Percentiles rank a stretch among this genome's conserved stretches.
phyloP scores from a whole-genome alignment of 164 flowering plant genomes.

The Macadamia tetraphylla region DNA sequence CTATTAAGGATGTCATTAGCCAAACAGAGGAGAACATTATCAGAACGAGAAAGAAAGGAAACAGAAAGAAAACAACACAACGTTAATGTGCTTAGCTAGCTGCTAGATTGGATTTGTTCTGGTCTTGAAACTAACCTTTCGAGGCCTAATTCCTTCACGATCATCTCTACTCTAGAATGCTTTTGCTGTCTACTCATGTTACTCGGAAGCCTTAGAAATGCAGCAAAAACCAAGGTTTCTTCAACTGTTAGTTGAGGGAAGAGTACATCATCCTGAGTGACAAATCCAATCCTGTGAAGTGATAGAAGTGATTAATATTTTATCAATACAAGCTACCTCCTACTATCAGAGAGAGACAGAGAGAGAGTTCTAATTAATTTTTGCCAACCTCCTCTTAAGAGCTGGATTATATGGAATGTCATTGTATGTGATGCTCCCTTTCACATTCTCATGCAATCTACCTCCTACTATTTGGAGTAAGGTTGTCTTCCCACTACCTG shows the following conservation, averaged over 20 bases:
- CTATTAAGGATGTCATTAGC: background rate
- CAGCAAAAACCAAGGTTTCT: slow-evolving; percentile 85
- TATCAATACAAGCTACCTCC: background rate
- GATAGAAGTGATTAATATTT: background rate
- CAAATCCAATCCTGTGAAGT: slow-evolving; percentile 82
- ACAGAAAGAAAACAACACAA: background rate
- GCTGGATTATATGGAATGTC: slow-evolving; percentile 69
- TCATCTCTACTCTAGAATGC: slow-evolving; percentile 56
- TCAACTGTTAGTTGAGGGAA: slow-evolving; percentile 89
- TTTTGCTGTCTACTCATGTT: slow-evolving; percentile 70
- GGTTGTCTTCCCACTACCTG: slow-evolving; percentile 98
- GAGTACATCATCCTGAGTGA: slow-evolving; percentile 90
- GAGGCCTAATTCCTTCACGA: slow-evolving; percentile 80
- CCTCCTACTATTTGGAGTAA: slow-evolving; percentile 78
- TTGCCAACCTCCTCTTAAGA: slow-evolving; percentile 70
- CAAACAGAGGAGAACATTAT: background rate
- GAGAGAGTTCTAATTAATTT: background rate
- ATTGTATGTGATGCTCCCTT: slow-evolving; percentile 71
- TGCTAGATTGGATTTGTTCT: too few species aligned
- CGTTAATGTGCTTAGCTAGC: too few species aligned
- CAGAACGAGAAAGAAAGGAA: background rate
- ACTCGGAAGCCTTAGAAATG: slow-evolving; percentile 79
- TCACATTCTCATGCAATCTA: slow-evolving; percentile 68
- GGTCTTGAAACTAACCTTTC: slow-evolving; percentile 55
- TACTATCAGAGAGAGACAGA: background rate